Conservation (phyloP, 1,284 basidiomycete species). For the Ceratobasidium sp. region DNA sequence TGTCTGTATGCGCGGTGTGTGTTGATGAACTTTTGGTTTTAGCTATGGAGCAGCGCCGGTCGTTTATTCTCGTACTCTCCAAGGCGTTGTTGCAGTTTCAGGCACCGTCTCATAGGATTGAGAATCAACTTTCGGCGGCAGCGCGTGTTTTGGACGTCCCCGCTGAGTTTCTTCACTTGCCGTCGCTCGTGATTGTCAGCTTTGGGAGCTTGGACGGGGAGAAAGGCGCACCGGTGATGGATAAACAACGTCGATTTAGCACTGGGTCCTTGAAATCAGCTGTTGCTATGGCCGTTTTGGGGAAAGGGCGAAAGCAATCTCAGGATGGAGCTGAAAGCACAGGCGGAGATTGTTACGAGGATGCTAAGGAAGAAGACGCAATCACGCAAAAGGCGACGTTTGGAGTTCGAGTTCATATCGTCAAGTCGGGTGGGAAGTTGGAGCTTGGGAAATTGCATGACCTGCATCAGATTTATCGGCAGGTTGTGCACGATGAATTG, state of each 20-base stretch:
- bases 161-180: conserved; percentile 83
- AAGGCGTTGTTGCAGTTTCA: conserved; percentile 84
- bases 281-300: conserved; percentile 3
- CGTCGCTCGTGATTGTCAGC: conserved; percentile 79
- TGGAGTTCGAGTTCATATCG: conserved; percentile 75
- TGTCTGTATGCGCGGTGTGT: background rate
- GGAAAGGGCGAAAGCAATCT: background rate
- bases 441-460: conserved; percentile 76
- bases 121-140: conserved; percentile 75
- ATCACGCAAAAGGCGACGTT: conserved; percentile 55
- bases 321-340: background rate
- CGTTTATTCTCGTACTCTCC: conserved; percentile 82
- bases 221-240: conserved; percentile 13
- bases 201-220: conserved; percentile 66
- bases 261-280: conserved; percentile 11
- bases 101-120: conserved; percentile 87
- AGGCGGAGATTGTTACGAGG: no score
- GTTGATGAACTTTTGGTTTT: background rate
- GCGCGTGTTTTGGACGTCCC: conserved; percentile 65
- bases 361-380: background rate
- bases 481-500: conserved; percentile 80
- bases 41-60: conserved; percentile 74
- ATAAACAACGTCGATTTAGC: conserved; percentile 8
- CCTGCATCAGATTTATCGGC: conserved; percentile 78
- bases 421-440: conserved; percentile 77